phyloP scores from a whole-genome alignment of 306 rosid species.

The barrel medic (Medicago truncatula) region MtrunA17r5.0-ANR NC_053045.1:63080501-63081000 shows the following conservation, averaged over 20 bases:
- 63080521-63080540: too few relatives aligned
- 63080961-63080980: slow-evolving; percentile 6
- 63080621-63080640: slow-evolving; percentile 8
- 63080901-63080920: not conserved
- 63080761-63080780: not conserved
- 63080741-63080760: slow-evolving; percentile 26
- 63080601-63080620: too few relatives aligned
- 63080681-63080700: slow-evolving; percentile 43
- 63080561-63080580: too few relatives aligned
- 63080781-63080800: not conserved
- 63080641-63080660: slow-evolving; percentile 55
- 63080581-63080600: too few relatives aligned
- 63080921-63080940: slow-evolving; percentile 47
- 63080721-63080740: slow-evolving; percentile 47
- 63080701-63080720: slow-evolving; percentile 49
- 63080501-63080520: too few relatives aligned
- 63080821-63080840: not conserved
- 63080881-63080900: not conserved
- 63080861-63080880: not conserved
- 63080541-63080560: too few relatives aligned
- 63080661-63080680: slow-evolving; percentile 61
- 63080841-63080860: not conserved
- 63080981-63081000: not conserved
- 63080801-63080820: not conserved
- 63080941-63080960: slow-evolving; percentile 62